These are phyloP conservation scores for Pseudohalonectria lignicola DNA, from an alignment of 2,329 filamentous ascomycete species.

Conservation along the genomic window DNA sequence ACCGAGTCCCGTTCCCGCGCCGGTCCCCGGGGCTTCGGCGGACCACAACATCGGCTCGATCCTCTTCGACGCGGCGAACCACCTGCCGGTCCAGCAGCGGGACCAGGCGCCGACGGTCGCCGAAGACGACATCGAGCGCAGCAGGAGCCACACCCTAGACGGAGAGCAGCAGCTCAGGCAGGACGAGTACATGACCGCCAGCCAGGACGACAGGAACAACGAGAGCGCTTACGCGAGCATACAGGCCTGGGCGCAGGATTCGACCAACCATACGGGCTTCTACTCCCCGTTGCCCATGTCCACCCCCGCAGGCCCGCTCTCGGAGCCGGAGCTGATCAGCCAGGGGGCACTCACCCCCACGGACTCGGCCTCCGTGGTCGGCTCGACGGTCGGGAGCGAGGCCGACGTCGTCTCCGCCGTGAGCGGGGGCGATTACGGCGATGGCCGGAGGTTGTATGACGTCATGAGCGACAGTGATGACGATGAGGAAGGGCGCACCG, in stretches of 20 bases:
- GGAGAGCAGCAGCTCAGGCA: constrained; percentile 27
- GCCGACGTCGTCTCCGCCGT: constrained; percentile 26
- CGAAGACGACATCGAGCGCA: neutral
- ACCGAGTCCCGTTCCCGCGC: no score
- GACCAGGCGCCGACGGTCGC: neutral
- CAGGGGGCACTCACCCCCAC: constrained; percentile 47
- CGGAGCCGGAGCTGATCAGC: constrained; percentile 40
- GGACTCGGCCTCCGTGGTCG: constrained; percentile 43
- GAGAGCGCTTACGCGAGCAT: constrained; percentile 47
- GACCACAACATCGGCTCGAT: constrained; percentile 10
- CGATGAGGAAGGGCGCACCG: no score
- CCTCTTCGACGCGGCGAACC: constrained; percentile 9
- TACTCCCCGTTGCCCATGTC: constrained; percentile 50
- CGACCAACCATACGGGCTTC: constrained; percentile 35
- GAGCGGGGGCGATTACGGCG: constrained; percentile 21
- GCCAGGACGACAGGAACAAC: constrained; percentile 30
- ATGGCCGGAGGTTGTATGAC: constrained; percentile 27
- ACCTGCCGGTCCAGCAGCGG: neutral
- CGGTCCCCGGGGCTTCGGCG: constrained; percentile 7
- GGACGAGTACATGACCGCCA: constrained; percentile 42
- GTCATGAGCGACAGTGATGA: constrained; percentile 50
- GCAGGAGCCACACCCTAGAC: constrained; percentile 10
- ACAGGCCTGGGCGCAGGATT: constrained; percentile 52
- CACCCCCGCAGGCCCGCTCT: constrained; percentile 34
- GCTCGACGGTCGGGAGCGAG: constrained; percentile 36